Percentiles rank a stretch among this genome's conserved stretches.
These are phyloP conservation scores for Panicum virgatum DNA, from an alignment of 202 grass and related monocot species.

Conservation along the genomic window DNA sequence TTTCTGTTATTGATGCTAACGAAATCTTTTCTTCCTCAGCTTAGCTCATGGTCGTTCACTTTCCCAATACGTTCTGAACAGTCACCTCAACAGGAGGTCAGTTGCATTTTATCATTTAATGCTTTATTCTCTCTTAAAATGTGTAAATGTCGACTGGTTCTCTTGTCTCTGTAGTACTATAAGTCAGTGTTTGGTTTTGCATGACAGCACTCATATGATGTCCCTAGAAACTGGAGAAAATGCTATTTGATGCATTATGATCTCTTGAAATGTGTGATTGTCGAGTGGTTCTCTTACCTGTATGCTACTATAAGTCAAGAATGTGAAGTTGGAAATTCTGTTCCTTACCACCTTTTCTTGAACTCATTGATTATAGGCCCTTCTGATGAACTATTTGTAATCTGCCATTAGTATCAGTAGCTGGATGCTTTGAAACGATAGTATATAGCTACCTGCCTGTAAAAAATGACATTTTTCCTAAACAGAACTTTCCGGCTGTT, in stretches of 20 bases:
- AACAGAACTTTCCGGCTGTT: neutral
- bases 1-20: constrained; percentile 11
- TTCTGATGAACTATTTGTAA: neutral
- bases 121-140: constrained; percentile 26
- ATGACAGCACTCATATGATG: neutral
- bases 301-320: neutral
- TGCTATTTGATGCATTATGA: neutral
- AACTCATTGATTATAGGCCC: neutral
- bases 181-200: neutral
- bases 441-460: neutral
- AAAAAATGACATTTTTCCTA: neutral
- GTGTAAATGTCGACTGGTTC: neutral
- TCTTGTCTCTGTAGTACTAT: neutral
- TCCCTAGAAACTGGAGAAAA: neutral
- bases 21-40: constrained; percentile 48
- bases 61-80: constrained; percentile 61
- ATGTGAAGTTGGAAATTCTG: neutral
- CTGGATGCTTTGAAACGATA: neutral
- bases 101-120: constrained; percentile 8
- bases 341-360: neutral
- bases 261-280: constrained; percentile 1
- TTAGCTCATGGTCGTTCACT: constrained; percentile 80
- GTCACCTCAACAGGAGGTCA: constrained; percentile 59
- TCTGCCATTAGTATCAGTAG: neutral
- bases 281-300: neutral